phyloP scores from a whole-genome alignment of 257 asterid species.

The Solanum rostratum region DNA sequence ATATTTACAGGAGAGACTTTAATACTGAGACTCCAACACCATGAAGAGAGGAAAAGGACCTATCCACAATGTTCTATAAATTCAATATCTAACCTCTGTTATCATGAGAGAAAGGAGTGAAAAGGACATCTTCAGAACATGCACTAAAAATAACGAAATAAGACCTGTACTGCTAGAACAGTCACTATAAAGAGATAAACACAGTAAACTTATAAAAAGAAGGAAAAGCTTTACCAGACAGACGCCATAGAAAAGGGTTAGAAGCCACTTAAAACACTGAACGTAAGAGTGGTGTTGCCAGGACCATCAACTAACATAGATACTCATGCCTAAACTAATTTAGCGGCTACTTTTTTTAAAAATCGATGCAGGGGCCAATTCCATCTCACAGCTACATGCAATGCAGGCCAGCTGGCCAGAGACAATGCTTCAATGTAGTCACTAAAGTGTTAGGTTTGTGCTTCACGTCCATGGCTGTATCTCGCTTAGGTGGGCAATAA shows the following conservation, averaged over 20 bases:
- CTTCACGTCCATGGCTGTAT: background rate
- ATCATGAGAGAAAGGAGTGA: background rate
- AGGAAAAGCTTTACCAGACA: background rate
- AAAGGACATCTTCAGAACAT: background rate
- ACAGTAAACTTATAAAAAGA: background rate
- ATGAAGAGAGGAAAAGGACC: background rate
- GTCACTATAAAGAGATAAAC: background rate
- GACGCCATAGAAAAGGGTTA: background rate
- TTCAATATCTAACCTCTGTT: background rate
- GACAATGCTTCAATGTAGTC: background rate
- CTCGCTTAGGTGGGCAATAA: background rate
- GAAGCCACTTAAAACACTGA: background rate
- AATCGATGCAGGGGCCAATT: background rate
- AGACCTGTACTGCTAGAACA: background rate
- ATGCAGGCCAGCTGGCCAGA: background rate
- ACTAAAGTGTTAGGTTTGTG: background rate
- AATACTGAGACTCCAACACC: background rate
- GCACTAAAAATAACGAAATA: background rate
- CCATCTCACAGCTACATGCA: background rate
- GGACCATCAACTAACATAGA: background rate
- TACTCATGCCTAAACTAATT: background rate
- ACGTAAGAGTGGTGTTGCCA: background rate
- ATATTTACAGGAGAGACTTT: background rate
- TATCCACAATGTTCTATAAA: background rate
- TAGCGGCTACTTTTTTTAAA: background rate